phyloP scores from a whole-genome alignment of 768 basidiomycete species.

The Russula earlei region DNA sequence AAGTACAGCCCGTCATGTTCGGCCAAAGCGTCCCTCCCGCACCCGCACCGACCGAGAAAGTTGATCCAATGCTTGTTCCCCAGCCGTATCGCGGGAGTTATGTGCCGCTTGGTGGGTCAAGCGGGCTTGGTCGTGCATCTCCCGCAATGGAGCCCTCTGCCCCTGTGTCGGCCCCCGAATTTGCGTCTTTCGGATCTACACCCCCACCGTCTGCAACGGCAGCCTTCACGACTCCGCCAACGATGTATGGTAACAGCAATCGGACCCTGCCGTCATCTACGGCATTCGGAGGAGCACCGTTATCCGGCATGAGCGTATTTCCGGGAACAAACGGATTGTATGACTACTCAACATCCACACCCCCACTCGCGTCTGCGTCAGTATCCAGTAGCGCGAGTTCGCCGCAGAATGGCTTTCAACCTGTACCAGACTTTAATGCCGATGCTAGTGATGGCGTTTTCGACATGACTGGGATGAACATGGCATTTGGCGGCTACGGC shows the following conservation, averaged over 20 bases:
- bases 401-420: background rate
- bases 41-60: background rate
- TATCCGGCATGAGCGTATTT: background rate
- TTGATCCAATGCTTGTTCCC: background rate
- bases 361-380: background rate
- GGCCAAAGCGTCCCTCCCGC: background rate
- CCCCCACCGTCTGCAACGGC: background rate
- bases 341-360: background rate
- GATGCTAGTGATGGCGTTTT: background rate
- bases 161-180: background rate
- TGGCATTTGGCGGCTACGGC: conserved; percentile 10
- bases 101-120: conserved; percentile 6
- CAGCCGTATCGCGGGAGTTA: conserved; percentile 3
- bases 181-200: background rate
- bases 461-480: conserved; percentile 4
- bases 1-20: background rate
- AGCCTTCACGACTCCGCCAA: background rate
- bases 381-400: background rate
- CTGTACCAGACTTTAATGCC: background rate
- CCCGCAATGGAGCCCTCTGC: background rate
- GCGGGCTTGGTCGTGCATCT: background rate
- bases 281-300: background rate
- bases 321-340: background rate
- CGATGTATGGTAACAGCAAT: background rate
- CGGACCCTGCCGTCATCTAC: background rate